Conservation (phyloP, 805 yeast species). For the Teunomyces lycoperdinae region DNA sequence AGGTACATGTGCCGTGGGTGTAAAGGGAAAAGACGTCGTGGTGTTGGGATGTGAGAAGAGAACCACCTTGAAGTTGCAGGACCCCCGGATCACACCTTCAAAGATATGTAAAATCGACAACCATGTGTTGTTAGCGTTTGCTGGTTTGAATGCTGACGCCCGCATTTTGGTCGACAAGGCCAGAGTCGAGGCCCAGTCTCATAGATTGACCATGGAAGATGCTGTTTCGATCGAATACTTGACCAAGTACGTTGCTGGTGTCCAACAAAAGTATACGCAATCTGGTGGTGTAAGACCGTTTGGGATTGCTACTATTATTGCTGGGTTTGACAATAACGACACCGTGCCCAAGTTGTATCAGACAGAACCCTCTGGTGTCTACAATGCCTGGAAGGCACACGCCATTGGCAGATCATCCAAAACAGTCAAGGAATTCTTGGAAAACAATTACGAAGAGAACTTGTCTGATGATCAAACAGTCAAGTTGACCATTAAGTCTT, state of each 20-base stretch:
- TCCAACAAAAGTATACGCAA: constrained; percentile 95
- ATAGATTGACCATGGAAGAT: constrained; percentile 89
- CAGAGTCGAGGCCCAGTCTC: constrained; percentile 94
- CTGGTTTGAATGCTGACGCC: constrained; percentile 98
- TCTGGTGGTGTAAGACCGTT: constrained; percentile 98
- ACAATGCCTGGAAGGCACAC: constrained; percentile 96
- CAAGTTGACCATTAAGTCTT: constrained; percentile 76
- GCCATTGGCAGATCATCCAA: constrained; percentile 94
- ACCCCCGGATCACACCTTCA: constrained; percentile 92
- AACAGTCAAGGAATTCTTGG: constrained; percentile 93
- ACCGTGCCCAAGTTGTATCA: constrained; percentile 78
- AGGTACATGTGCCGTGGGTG: constrained; percentile 98
- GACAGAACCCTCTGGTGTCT: constrained; percentile 97
- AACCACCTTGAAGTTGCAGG: constrained; percentile 91
- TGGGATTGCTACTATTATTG: constrained; percentile 92
- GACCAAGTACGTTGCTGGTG: constrained; percentile 95
- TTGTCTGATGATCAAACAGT: constrained; percentile 68
- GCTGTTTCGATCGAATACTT: constrained; percentile 88
- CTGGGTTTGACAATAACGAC: constrained; percentile 91
- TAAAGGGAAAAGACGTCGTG: constrained; percentile 83
- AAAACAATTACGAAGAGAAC: constrained; percentile 74
- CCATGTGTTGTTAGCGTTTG: constrained; percentile 89
- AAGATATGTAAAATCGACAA: constrained; percentile 89
- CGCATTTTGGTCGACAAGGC: constrained; percentile 93
- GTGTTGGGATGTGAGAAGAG: constrained; percentile 97